Evolutionary conservation across 2,329 filamentous ascomycete genomes (phyloP).

Genomic region (Nemania diffusa): DNA sequence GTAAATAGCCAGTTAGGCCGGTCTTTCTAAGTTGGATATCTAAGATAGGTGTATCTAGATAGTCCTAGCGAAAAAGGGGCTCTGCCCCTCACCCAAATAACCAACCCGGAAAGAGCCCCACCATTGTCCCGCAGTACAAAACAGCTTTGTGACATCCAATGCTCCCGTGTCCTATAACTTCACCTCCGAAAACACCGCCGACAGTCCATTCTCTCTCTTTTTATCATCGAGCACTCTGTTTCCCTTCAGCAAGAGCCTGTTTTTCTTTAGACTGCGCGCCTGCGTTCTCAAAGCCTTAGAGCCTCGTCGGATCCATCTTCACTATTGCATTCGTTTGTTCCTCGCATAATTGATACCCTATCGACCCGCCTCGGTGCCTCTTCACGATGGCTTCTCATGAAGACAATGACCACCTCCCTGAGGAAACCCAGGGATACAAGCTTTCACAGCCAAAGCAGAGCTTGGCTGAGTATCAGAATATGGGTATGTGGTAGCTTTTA

Average conservation of each 20-base stretch:
- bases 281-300: constrained; percentile 2
- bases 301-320: constrained; percentile 1
- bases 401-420: constrained; percentile 84
- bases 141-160: constrained; percentile 39
- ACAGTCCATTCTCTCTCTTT: constrained; percentile 39
- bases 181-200: constrained; percentile 45
- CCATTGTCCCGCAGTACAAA: constrained; percentile 39
- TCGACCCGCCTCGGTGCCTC: constrained; percentile 12
- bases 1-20: no score
- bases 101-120: constrained; percentile 34
- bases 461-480: constrained; percentile 90
- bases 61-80: constrained; percentile 30
- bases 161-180: constrained; percentile 35
- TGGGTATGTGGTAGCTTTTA: constrained; percentile 72
- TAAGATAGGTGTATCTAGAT: background rate
- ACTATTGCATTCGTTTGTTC: constrained; percentile 11
- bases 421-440: constrained; percentile 96
- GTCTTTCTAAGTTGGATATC: no score
- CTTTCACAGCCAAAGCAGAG: constrained; percentile 97
- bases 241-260: background rate
- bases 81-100: constrained; percentile 37
- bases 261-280: background rate
- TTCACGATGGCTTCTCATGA: constrained; percentile 73
- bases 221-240: constrained; percentile 1
- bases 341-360: constrained; percentile 8